A percentile compares a stretch with the other conserved stretches of the same genome.
Conservation (phyloP, 768 basidiomycete species). For the Sporobolomyces pararoseus region DNA sequence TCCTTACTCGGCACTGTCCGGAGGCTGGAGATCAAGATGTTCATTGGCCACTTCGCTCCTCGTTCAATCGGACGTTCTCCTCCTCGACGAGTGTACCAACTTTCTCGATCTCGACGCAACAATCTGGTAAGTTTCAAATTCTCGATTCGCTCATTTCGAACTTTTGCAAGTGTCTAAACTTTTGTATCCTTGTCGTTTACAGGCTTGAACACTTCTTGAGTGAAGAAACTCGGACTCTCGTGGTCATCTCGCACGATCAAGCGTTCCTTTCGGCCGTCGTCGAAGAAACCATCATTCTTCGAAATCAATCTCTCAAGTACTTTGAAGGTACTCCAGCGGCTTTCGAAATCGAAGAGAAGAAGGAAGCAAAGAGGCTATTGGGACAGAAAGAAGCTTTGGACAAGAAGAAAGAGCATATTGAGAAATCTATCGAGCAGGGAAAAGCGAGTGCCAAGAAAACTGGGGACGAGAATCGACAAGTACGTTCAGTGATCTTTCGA, state of each 20-base stretch:
- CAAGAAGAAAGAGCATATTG: slow-evolving; percentile 54
- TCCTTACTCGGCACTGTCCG: slow-evolving; percentile 57
- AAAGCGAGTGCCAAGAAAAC: slow-evolving; percentile 57
- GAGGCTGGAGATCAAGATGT: slow-evolving; percentile 65
- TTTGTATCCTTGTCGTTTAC: slow-evolving; percentile 23
- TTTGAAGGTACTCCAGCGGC: slow-evolving; percentile 55
- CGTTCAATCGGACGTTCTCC: slow-evolving; percentile 58
- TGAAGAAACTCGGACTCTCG: slow-evolving; percentile 52
- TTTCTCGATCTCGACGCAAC: slow-evolving; percentile 50
- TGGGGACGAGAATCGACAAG: slow-evolving; percentile 60
- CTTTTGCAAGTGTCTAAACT: no score
- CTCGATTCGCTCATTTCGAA: background rate
- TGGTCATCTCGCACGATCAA: slow-evolving; percentile 65
- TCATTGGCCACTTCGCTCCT: slow-evolving; percentile 61
- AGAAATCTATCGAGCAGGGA: slow-evolving; percentile 59
- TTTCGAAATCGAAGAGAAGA: slow-evolving; percentile 51
- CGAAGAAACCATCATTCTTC: slow-evolving; percentile 62
- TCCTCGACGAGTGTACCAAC: slow-evolving; percentile 59
- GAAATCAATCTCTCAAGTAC: slow-evolving; percentile 57
- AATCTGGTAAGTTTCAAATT: slow-evolving; percentile 24
- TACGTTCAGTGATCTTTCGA: no score
- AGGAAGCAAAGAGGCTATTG: slow-evolving; percentile 52
- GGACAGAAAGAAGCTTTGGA: slow-evolving; percentile 52
- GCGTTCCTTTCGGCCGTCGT: slow-evolving; percentile 61
- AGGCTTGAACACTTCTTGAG: slow-evolving; percentile 47